These are phyloP conservation scores for Penicillium italicum DNA, from an alignment of 2,329 filamentous ascomycete genomes.

Conservation along the genomic window DNA sequence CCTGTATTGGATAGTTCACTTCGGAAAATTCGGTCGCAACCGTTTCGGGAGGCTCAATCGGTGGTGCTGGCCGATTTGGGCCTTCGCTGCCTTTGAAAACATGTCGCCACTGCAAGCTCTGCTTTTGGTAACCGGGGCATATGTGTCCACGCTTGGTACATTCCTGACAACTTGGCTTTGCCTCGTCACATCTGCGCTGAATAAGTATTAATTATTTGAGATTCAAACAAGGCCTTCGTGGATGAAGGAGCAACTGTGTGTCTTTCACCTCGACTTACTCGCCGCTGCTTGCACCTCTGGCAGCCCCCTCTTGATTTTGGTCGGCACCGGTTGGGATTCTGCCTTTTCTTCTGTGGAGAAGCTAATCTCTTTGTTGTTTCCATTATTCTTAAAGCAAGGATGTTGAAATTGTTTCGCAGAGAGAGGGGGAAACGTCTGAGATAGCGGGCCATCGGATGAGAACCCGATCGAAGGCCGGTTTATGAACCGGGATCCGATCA, in stretches of 20 bases:
- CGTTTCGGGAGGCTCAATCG: background rate
- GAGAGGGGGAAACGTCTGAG: background rate
- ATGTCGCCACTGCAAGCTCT: constrained; percentile 22
- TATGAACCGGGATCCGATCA: constrained; percentile 6
- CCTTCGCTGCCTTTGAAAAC: constrained; percentile 15
- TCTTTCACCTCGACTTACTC: constrained; percentile 23
- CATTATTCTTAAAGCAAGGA: background rate
- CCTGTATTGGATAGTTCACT: background rate
- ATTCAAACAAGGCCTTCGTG: background rate
- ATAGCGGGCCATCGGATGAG: background rate
- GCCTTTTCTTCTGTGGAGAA: constrained; percentile 14
- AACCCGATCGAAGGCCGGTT: constrained; percentile 4
- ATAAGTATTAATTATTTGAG: background rate
- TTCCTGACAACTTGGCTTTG: constrained; percentile 23
- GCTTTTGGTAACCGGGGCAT: constrained; percentile 22
- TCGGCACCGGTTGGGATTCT: constrained; percentile 23
- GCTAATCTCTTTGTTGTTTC: background rate
- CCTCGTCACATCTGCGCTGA: constrained; percentile 25
- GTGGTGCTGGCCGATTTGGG: background rate
- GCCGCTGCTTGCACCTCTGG: constrained; percentile 23
- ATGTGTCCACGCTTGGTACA: constrained; percentile 17
- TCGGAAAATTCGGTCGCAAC: background rate
- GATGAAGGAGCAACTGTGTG: constrained; percentile 3
- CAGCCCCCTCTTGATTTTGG: constrained; percentile 25
- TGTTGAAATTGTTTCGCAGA: background rate